A percentile compares a stretch with the other conserved stretches of the same genome.
Conservation (phyloP, 441 rosid species). For the Aleurites moluccanus region DNA sequence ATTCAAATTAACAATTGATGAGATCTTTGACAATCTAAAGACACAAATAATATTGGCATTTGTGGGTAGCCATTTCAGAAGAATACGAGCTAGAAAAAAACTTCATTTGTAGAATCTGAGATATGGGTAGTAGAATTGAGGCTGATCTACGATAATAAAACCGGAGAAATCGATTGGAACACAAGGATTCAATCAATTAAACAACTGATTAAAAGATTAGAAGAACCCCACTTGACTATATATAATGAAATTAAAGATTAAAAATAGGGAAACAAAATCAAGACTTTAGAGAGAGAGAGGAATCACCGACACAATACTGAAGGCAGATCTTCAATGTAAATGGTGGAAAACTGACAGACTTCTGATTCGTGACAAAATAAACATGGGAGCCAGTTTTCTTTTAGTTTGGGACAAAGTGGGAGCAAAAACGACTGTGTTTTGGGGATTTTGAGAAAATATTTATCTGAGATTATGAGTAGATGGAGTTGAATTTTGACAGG, state of each 20-base stretch:
- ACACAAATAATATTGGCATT: neutral
- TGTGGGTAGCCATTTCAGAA: neutral
- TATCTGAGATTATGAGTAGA: too few species aligned
- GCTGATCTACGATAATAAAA: neutral
- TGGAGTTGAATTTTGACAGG: too few species aligned
- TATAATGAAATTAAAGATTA: neutral
- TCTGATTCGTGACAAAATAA: neutral
- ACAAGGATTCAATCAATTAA: neutral
- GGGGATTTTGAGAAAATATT: neutral
- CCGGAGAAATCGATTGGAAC: slow-evolving; percentile 1
- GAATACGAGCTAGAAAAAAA: neutral
- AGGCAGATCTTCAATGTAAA: slow-evolving; percentile 10
- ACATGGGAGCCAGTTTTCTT: neutral
- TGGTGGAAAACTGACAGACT: neutral
- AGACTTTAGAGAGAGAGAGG: neutral
- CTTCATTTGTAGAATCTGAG: neutral
- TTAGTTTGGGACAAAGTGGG: too few species aligned
- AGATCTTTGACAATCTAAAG: slow-evolving; percentile 8
- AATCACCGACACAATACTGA: slow-evolving; percentile 3
- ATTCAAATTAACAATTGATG: neutral
- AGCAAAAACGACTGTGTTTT: neutral
- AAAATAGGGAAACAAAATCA: neutral
- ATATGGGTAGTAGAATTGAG: neutral
- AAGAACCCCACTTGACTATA: neutral
- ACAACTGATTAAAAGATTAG: neutral